phyloP scores from a whole-genome alignment of 352 stramenopile species.

The Pythium sukuiense region DNA sequence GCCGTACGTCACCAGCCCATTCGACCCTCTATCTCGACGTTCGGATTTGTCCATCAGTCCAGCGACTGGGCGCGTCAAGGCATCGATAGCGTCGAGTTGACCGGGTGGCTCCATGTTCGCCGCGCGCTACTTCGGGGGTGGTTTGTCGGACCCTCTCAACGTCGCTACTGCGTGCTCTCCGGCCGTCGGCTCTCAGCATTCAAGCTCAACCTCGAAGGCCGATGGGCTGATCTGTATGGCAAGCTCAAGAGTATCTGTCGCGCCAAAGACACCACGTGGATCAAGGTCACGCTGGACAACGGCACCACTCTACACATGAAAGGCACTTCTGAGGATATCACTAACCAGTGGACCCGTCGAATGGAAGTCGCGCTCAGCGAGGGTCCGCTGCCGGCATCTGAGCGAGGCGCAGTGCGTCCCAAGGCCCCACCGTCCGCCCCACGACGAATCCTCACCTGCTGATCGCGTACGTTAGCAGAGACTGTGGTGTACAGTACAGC shows the following conservation, averaged over 20 bases:
- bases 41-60: conserved; percentile 23
- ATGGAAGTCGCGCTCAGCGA: conserved; percentile 18
- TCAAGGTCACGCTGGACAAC: conserved; percentile 29
- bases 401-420: not conserved
- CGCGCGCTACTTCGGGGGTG: conserved; percentile 18
- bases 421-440: not conserved
- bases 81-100: conserved; percentile 13
- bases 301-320: conserved; percentile 5
- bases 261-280: conserved; percentile 20
- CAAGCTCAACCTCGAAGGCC: conserved; percentile 41
- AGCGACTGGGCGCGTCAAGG: not conserved
- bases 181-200: conserved; percentile 35
- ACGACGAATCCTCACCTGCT: conserved; percentile 25
- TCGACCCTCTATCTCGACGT: conserved; percentile 12
- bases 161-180: conserved; percentile 41
- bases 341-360: conserved; percentile 14
- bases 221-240: conserved; percentile 37
- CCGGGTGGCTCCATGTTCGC: conserved; percentile 35
- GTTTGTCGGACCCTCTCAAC: conserved; percentile 19
- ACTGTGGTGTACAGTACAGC: not conserved
- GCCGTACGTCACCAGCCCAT: conserved; percentile 23
- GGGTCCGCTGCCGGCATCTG: not conserved
- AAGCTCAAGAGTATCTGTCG: conserved; percentile 21
- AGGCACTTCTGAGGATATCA: conserved; percentile 6
- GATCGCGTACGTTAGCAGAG: conserved; percentile 1